Base-by-base conservation (phyloP, 345 rosid species). In the Psidium guajava region DNA sequence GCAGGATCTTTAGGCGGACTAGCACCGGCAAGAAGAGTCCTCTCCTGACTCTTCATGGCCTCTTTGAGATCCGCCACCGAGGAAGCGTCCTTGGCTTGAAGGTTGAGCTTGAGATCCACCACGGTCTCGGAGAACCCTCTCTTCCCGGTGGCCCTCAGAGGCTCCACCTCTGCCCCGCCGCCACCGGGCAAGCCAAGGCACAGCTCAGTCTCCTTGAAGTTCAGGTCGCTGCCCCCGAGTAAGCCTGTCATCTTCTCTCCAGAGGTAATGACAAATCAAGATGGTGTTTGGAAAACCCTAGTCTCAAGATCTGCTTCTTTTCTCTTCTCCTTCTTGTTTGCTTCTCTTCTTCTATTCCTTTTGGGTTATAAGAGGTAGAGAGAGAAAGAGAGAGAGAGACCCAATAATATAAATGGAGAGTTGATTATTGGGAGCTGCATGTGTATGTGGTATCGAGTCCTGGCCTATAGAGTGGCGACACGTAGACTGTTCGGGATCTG, bases 101-200 rank as follows among this genome's bases (percentile, higher is more conserved):
- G 89, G 85, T 94, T 91, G 54, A 95, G 95, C 91, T 95, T 93
- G 91, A 95, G 90, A 88, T 93, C 97, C 85, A 94, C 92, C 25
- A 32, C 80, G 58, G 95, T 94, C 90, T 95, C 92, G 2, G 91
- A 89, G 88, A 90, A 95, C 14, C 97, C 97, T 95, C 98, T 93
- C 88, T 95, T 94, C 28, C 94, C 93, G 2, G 56, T 84, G 40
- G 92, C 73, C 87, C 88, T 93, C 0, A 88, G 91, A 18, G 89
- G 86, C 84, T 87, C 92, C 50, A 57, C 56, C 61, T 84, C 90
- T 74, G 82, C 83, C 28, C 82, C 86, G 10, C 89, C 90, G 7
- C 88, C 91, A 2, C 90, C 89, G 6, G 95, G 97, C 73, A 95
- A 84, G n/a, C 97, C 98, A 2, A 95, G 93, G 82, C 97, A 92